Evolutionary conservation across 441 rosid genomes (phyloP).

Genomic region (Theobroma grandiflorum): DNA sequence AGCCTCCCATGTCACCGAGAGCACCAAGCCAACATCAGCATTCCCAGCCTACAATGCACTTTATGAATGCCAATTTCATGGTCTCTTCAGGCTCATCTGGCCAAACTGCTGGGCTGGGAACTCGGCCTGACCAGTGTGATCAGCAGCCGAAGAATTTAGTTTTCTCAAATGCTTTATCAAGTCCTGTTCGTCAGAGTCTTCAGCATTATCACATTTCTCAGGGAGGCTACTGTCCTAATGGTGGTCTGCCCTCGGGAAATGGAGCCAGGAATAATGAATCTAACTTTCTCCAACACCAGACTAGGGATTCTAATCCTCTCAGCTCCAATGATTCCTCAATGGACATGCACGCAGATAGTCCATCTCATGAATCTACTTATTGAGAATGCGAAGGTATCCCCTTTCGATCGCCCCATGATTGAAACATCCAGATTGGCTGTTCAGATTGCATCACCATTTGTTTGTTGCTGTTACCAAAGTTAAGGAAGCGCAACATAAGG

Average conservation of each 20-base stretch:
- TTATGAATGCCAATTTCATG: constrained; percentile 45
- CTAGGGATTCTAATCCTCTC: constrained; percentile 61
- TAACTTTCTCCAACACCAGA: constrained; percentile 52
- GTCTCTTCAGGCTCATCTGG: constrained; percentile 63
- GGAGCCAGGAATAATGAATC: constrained; percentile 48
- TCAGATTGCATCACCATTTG: constrained; percentile 23
- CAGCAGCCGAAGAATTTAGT: constrained; percentile 80
- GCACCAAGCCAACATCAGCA: constrained; percentile 57
- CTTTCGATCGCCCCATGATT: constrained; percentile 22
- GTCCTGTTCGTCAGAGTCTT: constrained; percentile 76
- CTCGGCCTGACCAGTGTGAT: constrained; percentile 64
- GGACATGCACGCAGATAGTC: constrained; percentile 78
- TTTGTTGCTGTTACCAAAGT: constrained; percentile 21
- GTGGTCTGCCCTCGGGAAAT: constrained; percentile 43
- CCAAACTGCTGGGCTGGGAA: constrained; percentile 45
- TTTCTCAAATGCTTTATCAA: constrained; percentile 91
- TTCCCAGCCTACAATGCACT: constrained; percentile 51
- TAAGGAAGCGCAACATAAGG: constrained; percentile 30
- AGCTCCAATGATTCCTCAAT: constrained; percentile 82
- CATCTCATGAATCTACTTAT: constrained; percentile 26
- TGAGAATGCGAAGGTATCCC: constrained; percentile 20
- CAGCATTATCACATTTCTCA: constrained; percentile 74
- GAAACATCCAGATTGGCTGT: constrained; percentile 22
- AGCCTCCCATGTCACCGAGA: constrained; percentile 68
- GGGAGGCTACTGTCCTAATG: constrained; percentile 61